Evolutionary conservation across 2,329 filamentous ascomycete species (phyloP), one percentile per base, ranked within the genome.

Genomic region (Rhynchosporium graminicola): DNA sequence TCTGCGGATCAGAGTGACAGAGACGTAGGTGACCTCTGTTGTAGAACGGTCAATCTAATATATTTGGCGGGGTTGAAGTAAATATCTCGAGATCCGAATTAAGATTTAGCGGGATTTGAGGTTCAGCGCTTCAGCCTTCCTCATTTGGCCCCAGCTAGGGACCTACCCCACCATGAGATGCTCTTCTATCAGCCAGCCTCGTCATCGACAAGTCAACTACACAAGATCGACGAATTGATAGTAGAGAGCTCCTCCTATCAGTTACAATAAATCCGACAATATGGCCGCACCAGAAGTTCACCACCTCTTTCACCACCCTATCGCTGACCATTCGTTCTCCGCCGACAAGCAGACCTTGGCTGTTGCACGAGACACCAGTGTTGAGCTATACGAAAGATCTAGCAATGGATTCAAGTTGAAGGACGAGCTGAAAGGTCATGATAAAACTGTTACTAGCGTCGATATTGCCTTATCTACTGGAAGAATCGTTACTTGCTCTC

Each of bases 191-290:
- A 60, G 42, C 47, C 65, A 63, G 31, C 59, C 31, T 60, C 50
- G 43, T 51, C 51, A 47, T 50, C 50, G 43, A 48, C 28, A 42
- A 59, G 29, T 58, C 20, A 26, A 61, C 56, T 61, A 56, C 29
- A 28, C 51, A 62, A 60, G 60, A 51, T 38, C 46, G 28, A 56
- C 15, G 60, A 42, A 38, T 81, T 85, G 90, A 84, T 95, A 97
- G 95, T 98, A 89, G 95, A 98, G 95, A 96, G 92, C 86, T 91
- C 81, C 91, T 96, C 92, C 91, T 95, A 92, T 90, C 88, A 82
- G 55, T 40, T 57, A 63, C 88, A 82, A 55, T 33, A 58, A 63
- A 42, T 59, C 56, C 58, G 20, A 59, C 59, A 67, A 76, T 64
- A 98, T 98, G 94, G 82, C 91, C 60, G 77, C 88, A 64, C 91